A percentile compares a stretch with the other conserved stretches of the same genome.
phyloP scores from a whole-genome alignment of 768 basidiomycete species.

The Podaxis sp. region DNA sequence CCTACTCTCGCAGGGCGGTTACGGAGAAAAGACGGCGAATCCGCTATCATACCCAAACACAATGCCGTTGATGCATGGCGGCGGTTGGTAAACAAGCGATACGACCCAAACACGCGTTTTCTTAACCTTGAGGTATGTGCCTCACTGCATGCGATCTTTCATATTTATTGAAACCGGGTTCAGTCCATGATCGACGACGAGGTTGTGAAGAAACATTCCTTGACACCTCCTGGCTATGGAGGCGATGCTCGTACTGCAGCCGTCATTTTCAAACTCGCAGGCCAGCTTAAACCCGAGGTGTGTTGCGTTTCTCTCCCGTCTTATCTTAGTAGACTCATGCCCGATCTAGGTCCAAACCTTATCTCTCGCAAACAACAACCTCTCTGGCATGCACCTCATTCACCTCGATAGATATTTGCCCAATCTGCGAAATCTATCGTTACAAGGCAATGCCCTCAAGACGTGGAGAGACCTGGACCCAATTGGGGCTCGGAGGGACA shows the following conservation, averaged over 20 bases:
- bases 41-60: slow-evolving; percentile 25
- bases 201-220: slow-evolving; percentile 66
- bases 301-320: slow-evolving; percentile 9
- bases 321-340: slow-evolving; percentile 13
- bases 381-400: slow-evolving; percentile 56
- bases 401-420: slow-evolving; percentile 76
- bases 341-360: slow-evolving; percentile 66
- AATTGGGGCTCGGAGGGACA: slow-evolving; percentile 59
- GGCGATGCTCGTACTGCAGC: slow-evolving; percentile 66
- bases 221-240: slow-evolving; percentile 70
- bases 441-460: slow-evolving; percentile 74
- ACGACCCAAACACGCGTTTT: slow-evolving; percentile 66
- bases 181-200: slow-evolving; percentile 82
- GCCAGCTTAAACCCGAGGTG: slow-evolving; percentile 75
- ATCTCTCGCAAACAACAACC: slow-evolving; percentile 78
- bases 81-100: slow-evolving; percentile 71
- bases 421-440: slow-evolving; percentile 73
- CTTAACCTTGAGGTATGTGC: slow-evolving; percentile 80
- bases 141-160: slow-evolving; percentile 10
- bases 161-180: slow-evolving; percentile 22
- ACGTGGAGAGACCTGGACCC: slow-evolving; percentile 70
- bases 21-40: slow-evolving; percentile 46
- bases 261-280: slow-evolving; percentile 88
- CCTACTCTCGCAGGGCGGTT: slow-evolving; percentile 49
- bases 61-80: slow-evolving; percentile 69